A percentile compares a stretch with the other conserved stretches of the same genome.
phyloP scores from a whole-genome alignment of 2,329 filamentous ascomycete genomes.

The Didymella sp. region DNA sequence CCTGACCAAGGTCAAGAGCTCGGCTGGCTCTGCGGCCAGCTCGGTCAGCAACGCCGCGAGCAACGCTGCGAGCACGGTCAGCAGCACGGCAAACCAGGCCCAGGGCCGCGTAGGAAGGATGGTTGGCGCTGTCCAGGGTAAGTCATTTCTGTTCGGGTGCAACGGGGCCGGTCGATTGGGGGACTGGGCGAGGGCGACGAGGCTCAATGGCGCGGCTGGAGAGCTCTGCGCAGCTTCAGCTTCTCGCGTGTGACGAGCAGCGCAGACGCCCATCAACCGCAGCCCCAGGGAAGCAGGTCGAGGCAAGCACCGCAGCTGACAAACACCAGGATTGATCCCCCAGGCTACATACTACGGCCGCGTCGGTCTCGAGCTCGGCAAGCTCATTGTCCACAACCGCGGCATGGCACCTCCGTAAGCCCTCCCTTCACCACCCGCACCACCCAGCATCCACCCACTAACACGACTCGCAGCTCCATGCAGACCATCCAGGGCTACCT shows the following conservation, averaged over 20 bases:
- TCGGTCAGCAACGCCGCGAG: conserved; percentile 68
- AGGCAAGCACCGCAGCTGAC: conserved; percentile 22
- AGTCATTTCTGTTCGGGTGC: conserved; percentile 50
- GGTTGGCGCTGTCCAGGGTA: conserved; percentile 85
- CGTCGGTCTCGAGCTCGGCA: conserved; percentile 85
- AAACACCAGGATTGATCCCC: conserved; percentile 75
- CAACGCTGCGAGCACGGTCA: conserved; percentile 75
- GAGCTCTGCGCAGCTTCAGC: conserved; percentile 12
- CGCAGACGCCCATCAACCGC: neutral
- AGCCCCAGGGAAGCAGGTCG: neutral
- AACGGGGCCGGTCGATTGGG: conserved; percentile 17
- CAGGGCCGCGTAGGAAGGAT: conserved; percentile 83
- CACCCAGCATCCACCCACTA: conserved; percentile 14
- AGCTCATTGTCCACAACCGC: conserved; percentile 85
- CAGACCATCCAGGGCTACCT: conserved; percentile 87
- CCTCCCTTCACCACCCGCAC: neutral
- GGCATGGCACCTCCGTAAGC: conserved; percentile 95
- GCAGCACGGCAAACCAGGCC: conserved; percentile 79
- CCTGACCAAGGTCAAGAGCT: conserved; percentile 79
- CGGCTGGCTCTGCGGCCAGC: conserved; percentile 78
- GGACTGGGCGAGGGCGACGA: neutral
- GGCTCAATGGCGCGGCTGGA: conserved; percentile 28
- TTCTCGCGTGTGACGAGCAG: neutral
- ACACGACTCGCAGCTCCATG: conserved; percentile 65
- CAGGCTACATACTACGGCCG: conserved; percentile 89